A percentile compares a stretch with the other conserved stretches of the same genome.
These are phyloP conservation scores for Dryas drummondii DNA, from an alignment of 306 rosid species.

Conservation along the genomic window DNA sequence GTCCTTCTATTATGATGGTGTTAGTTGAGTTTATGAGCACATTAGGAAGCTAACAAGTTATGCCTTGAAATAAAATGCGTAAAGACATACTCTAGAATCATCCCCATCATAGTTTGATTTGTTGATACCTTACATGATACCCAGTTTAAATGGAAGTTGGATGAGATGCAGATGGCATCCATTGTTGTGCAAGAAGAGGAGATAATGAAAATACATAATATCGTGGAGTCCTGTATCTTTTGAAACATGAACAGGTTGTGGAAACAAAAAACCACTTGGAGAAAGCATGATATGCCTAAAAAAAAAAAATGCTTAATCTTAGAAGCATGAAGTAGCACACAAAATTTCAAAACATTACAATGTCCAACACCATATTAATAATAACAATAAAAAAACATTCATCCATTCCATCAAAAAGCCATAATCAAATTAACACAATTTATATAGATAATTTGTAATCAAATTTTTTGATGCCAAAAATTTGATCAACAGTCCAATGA, in stretches of 20 bases:
- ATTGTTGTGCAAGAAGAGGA: background rate
- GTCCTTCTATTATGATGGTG: background rate
- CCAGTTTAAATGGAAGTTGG: background rate
- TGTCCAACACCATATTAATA: too few relatives aligned
- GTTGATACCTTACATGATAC: background rate
- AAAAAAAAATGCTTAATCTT: background rate
- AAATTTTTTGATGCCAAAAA: too few relatives aligned
- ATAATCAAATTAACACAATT: too few relatives aligned
- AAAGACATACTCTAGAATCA: background rate
- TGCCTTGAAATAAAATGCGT: background rate
- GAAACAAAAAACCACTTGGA: background rate
- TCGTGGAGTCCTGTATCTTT: background rate
- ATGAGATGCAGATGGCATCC: background rate
- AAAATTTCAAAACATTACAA: too few relatives aligned
- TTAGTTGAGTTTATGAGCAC: background rate
- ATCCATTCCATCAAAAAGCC: too few relatives aligned
- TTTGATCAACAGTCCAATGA: too few relatives aligned
- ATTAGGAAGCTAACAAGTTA: background rate
- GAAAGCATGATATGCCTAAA: background rate
- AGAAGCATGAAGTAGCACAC: background rate
- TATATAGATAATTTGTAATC: too few relatives aligned
- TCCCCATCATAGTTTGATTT: background rate
- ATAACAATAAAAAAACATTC: too few relatives aligned
- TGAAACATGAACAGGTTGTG: background rate
- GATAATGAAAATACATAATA: background rate